Conservation (phyloP, 306 rosid species). For the Citrullus amarus region DNA sequence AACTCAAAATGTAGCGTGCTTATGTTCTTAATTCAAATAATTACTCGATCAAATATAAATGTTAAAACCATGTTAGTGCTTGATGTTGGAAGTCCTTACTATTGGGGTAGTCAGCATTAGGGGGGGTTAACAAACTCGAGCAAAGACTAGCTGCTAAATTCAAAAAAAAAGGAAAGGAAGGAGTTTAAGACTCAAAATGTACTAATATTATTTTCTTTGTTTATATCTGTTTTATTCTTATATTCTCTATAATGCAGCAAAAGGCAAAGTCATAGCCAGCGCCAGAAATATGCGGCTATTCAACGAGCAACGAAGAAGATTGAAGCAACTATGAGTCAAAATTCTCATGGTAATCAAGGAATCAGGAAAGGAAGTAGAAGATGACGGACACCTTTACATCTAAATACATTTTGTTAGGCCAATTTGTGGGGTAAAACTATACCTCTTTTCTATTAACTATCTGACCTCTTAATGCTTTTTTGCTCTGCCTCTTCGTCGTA, state of each 20-base stretch:
- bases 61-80: not conserved
- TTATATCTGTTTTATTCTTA: not conserved
- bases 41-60: not conserved
- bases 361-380: conserved; percentile 36
- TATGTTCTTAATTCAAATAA: not conserved
- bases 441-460: not conserved
- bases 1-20: not conserved
- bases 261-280: conserved; percentile 38
- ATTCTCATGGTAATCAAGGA: conserved; percentile 26
- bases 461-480: not conserved
- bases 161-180: too few relatives aligned
- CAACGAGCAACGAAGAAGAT: conserved; percentile 55
- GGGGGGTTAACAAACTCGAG: too few relatives aligned
- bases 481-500: not conserved
- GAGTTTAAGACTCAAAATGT: not conserved
- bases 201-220: not conserved
- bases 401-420: not conserved
- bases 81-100: not conserved
- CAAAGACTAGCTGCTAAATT: too few relatives aligned
- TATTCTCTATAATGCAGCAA: conserved; percentile 25
- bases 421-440: conserved; percentile 11
- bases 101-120: too few relatives aligned
- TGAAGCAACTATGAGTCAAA: conserved; percentile 37
- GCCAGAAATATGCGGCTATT: conserved; percentile 59
- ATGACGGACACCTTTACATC: conserved; percentile 22